Evolutionary conservation across 768 basidiomycete genomes (phyloP).

Genomic region (Podaxis carcinomalis): DNA sequence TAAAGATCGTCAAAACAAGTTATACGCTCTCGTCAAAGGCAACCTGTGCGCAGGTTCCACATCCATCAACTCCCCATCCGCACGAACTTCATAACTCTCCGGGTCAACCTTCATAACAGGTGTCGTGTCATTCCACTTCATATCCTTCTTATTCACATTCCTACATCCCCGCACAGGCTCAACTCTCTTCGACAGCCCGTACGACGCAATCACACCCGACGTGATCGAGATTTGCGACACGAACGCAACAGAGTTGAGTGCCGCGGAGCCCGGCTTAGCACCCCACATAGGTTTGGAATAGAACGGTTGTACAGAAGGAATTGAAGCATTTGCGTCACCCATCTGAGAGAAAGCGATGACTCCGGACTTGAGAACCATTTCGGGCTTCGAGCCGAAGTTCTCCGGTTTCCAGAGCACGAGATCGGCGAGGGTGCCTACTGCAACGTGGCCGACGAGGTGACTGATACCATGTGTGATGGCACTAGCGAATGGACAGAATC

Average conservation of each 20-base stretch:
- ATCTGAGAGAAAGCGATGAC: conserved; percentile 92
- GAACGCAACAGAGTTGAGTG: conserved; percentile 81
- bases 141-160: conserved; percentile 73
- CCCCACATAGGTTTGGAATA: conserved; percentile 95
- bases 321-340: conserved; percentile 96
- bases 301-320: conserved; percentile 92
- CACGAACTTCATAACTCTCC: conserved; percentile 84
- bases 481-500: conserved; percentile 31
- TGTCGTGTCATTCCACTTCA: conserved; percentile 87
- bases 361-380: conserved; percentile 93
- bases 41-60: conserved; percentile 68
- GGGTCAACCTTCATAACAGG: conserved; percentile 90
- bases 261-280: conserved; percentile 67
- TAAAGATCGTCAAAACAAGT: conserved; percentile 55
- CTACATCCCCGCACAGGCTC: conserved; percentile 79
- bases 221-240: conserved; percentile 52
- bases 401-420: conserved; percentile 95
- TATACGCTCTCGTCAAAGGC: conserved; percentile 71
- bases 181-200: conserved; percentile 43
- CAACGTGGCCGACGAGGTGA: conserved; percentile 81
- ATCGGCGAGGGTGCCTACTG: conserved; percentile 82
- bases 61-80: conserved; percentile 75
- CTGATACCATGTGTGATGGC: conserved; percentile 94
- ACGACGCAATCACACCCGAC: conserved; percentile 54
- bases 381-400: conserved; percentile 88